Base-by-base conservation (phyloP, 2,329 filamentous ascomycete species). In the Eutypella sp. region DNA sequence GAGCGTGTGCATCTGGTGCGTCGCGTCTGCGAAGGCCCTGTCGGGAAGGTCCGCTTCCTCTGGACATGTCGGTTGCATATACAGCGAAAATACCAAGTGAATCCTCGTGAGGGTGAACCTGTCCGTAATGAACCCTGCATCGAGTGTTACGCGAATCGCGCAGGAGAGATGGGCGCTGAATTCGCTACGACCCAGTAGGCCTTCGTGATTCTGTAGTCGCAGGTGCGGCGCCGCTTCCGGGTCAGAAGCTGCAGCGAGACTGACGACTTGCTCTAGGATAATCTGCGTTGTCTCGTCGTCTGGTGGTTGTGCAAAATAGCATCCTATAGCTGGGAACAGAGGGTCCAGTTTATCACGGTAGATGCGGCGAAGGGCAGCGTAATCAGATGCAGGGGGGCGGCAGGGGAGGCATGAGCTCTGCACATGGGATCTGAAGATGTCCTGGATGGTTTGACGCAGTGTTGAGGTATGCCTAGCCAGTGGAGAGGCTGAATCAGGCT, bases 1-100 rank as follows among this genome's bases (percentile, higher is more conserved):
- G 0, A 82, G 62, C 0, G 77, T 81, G 34, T 81, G 74, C 33
- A 75, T 70, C 46, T 82, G 76, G 44, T 82, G 78, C 8, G 80
- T 69, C 1, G 79, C 79, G 16, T 73, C 69, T 7, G 69, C 71
- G 23, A 73, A 75, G 2, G 81, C 60, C 23, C 79, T 71, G 2
- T 78, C 72, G 0, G 79, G 76, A 4, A 75, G 56, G 52, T 81
- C 76, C 10, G 75, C 71, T 51, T 82, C 78, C 27, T 77, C 73
- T 2, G 74, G 67, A 38, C 68, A 69, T 4, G 69, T 70, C 0
- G 76, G 76, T 47, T 83, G 78, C n/a, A 73, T 74, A 53, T 79
- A 82, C n/a, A 82, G 65, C 0, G 78, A 79, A 16, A 82, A 59
- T 40, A 82, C 69, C 22, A 72, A 68, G 6, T 80, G 66, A 13